Conservation (phyloP, 441 rosid genomes). For the Syzygium malaccense region DNA sequence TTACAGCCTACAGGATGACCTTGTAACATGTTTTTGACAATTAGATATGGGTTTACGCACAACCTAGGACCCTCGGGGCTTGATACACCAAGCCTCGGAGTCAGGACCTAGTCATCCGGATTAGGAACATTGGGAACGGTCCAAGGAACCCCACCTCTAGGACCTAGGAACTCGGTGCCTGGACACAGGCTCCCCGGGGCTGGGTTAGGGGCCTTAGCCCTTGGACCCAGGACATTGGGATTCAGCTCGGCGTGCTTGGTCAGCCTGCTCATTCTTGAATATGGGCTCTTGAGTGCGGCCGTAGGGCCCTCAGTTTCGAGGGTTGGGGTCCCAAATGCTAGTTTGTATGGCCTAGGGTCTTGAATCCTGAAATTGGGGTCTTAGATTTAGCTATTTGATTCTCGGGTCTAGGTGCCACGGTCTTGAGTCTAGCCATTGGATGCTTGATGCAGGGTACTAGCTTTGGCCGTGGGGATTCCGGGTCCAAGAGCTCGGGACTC, state of each 20-base stretch:
- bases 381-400: not conserved
- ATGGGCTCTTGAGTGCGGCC: not conserved
- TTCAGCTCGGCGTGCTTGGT: not conserved
- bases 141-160: not conserved
- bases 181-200: not conserved
- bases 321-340: not conserved
- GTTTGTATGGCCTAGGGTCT: not conserved
- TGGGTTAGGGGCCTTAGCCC: not conserved
- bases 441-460: not conserved
- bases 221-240: not conserved
- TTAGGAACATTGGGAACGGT: not conserved
- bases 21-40: not conserved
- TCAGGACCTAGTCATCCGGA: not conserved
- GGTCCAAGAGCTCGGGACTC: not conserved
- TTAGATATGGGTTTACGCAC: not conserved
- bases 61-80: not conserved
- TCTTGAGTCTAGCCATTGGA: not conserved
- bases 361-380: not conserved
- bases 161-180: not conserved
- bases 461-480: not conserved
- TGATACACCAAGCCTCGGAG: not conserved
- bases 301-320: not conserved
- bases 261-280: not conserved
- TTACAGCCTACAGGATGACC: not conserved
- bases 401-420: not conserved